phyloP scores from a whole-genome alignment of 164 flowering plant species.

The Piper longum region DNA sequence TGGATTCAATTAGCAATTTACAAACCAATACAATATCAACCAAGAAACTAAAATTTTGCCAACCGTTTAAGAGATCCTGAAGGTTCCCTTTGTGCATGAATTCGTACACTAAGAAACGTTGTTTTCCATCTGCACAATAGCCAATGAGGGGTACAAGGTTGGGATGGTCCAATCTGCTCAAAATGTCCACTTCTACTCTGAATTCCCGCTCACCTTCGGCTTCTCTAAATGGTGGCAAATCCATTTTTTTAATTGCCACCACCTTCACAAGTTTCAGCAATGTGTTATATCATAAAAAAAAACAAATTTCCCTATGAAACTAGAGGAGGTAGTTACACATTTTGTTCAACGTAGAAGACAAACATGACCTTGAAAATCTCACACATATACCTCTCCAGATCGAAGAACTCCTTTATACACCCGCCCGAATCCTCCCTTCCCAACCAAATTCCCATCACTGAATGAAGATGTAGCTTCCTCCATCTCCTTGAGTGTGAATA shows the following conservation, averaged over 20 bases:
- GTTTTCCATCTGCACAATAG: conserved; percentile 95
- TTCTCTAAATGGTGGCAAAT: conserved; percentile 61
- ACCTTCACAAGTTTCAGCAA: conserved; percentile 24
- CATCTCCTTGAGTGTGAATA: conserved; percentile 88
- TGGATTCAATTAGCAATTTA: background rate
- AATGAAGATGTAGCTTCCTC: conserved; percentile 83
- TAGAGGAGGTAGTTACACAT: no score
- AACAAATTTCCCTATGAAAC: no score
- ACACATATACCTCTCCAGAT: conserved; percentile 69
- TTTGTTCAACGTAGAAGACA: no score
- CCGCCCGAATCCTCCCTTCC: conserved; percentile 91
- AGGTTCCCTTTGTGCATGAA: conserved; percentile 85
- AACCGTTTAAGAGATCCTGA: conserved; percentile 84
- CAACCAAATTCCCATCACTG: conserved; percentile 63
- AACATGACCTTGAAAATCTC: background rate
- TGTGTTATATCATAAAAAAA: background rate
- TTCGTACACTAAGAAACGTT: conserved; percentile 87
- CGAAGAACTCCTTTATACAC: conserved; percentile 74
- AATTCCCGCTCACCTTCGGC: conserved; percentile 97
- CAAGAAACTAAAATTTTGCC: conserved; percentile 2
- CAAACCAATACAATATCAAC: background rate
- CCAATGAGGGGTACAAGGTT: conserved; percentile 85
- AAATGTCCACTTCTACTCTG: conserved; percentile 91
- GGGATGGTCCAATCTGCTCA: conserved; percentile 92
- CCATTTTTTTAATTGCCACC: conserved; percentile 98